Evolutionary conservation across 495 filamentous ascomycete species (phyloP), one percentile per base, ranked within the genome.

Genomic region (Aspergillus funiculosus): DNA sequence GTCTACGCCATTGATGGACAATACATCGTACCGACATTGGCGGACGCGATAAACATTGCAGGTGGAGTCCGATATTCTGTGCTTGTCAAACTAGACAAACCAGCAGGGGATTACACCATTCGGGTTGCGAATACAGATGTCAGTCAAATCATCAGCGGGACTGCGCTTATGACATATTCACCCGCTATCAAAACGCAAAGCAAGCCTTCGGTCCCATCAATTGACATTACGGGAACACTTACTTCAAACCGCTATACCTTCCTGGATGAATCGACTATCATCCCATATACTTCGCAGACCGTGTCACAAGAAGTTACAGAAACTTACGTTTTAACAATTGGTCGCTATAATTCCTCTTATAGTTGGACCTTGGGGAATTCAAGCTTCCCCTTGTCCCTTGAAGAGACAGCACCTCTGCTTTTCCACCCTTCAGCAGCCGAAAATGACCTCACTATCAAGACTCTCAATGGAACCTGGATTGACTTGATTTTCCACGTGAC

Each of bases 391-490:
- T 52, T 69, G 2, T 39, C 53, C 11, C 56, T 66, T 0, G 68
- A 69, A 48, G 49, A 62, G 51, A 46, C 64, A 1, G 50, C 73
- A 11, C 75, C 76, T 2, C 52, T 79, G 0, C 68, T 80, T 0
- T 77, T 71, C 57, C 63, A 76, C 20, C 62, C 69, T 11, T 43
- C 51, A 6, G 49, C 63, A 10, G 58, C 58, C 2, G 38, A 54
- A 3, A 62, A 65, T 21, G 62, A 72, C 18, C 53, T 76, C 19
- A 71, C 71, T 13, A 75, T 81, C 50, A 53, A 53, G 17, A 81
- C 74, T 5, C 52, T 51, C 6, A 79, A 80, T 43, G 63, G 66
- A 28, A 72, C 70, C 10, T 82, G 79, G 77, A 61, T 82, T 5
- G 79, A 82, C 49, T 35, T 82, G n/a, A 62, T 82, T 27, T 59